Percentiles rank a stretch among this genome's conserved stretches.
These are phyloP conservation scores for Melaleuca quinquenervia DNA, from an alignment of 345 rosid genomes.

Conservation along the genomic window DNA sequence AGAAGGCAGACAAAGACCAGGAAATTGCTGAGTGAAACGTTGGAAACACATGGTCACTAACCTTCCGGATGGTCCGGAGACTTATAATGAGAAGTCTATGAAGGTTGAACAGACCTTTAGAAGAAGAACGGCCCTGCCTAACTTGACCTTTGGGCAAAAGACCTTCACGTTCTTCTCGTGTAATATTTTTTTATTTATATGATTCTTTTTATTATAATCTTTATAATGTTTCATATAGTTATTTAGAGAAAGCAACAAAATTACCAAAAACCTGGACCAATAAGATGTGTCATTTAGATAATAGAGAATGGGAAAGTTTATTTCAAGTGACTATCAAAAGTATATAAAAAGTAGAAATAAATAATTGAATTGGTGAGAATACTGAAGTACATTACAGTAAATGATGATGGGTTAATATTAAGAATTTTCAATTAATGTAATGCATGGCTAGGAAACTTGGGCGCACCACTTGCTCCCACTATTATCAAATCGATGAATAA, in stretches of 20 bases:
- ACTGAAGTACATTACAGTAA: not conserved
- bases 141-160: not conserved
- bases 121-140: not conserved
- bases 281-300: not conserved
- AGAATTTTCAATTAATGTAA: not conserved
- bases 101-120: not conserved
- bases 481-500: not conserved
- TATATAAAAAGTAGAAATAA: not conserved
- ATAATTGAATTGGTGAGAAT: not conserved
- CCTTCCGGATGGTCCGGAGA: not conserved
- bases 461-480: not conserved
- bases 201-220: not conserved
- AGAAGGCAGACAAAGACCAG: not conserved
- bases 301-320: not conserved
- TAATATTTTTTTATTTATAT: not conserved
- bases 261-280: not conserved
- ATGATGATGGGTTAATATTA: not conserved
- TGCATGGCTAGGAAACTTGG: not conserved
- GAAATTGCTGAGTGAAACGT: not conserved
- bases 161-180: not conserved
- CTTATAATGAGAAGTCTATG: not conserved
- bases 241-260: not conserved
- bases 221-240: not conserved
- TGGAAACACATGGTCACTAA: not conserved
- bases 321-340: too few species aligned